phyloP scores from a whole-genome alignment of 164 flowering plant genomes.

The Sextonia rubra region DNA sequence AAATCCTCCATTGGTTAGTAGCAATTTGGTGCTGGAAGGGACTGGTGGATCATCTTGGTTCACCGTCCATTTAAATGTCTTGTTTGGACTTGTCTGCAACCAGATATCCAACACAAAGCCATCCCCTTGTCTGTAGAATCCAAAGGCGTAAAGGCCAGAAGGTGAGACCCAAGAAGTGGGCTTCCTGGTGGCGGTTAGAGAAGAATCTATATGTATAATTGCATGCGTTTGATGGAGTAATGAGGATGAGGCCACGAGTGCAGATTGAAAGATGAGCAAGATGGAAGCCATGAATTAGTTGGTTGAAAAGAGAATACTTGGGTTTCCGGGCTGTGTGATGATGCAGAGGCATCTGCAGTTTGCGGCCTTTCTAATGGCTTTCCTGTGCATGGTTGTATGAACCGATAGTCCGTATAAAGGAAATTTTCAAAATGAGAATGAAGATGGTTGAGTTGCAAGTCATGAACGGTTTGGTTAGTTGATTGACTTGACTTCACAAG shows the following conservation, averaged over 20 bases:
- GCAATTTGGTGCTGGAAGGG: neutral
- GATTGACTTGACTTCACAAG: too few relatives aligned
- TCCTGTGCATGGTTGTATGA: too few relatives aligned
- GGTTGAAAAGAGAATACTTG: too few relatives aligned
- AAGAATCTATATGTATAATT: constrained; percentile 17
- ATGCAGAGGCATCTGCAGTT: too few relatives aligned
- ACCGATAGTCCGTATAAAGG: too few relatives aligned
- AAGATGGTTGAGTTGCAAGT: too few relatives aligned
- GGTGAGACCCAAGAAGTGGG: constrained; percentile 14
- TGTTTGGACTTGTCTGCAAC: constrained; percentile 2
- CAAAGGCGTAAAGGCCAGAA: constrained; percentile 29
- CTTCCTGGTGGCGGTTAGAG: constrained; percentile 11
- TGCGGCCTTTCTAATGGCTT: too few relatives aligned
- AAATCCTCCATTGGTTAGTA: constrained; percentile 7
- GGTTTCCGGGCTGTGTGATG: too few relatives aligned
- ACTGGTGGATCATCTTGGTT: constrained; percentile 17
- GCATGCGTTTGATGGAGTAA: neutral
- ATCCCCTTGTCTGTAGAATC: constrained; percentile 17
- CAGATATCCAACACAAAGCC: constrained; percentile 10
- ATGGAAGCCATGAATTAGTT: neutral
- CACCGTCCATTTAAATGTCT: constrained; percentile 21
- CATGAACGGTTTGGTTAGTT: too few relatives aligned
- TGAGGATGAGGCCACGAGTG: neutral
- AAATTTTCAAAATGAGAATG: too few relatives aligned
- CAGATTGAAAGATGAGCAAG: neutral